Conservation (phyloP, 345 rosid genomes). For the Combretum micranthum region DNA sequence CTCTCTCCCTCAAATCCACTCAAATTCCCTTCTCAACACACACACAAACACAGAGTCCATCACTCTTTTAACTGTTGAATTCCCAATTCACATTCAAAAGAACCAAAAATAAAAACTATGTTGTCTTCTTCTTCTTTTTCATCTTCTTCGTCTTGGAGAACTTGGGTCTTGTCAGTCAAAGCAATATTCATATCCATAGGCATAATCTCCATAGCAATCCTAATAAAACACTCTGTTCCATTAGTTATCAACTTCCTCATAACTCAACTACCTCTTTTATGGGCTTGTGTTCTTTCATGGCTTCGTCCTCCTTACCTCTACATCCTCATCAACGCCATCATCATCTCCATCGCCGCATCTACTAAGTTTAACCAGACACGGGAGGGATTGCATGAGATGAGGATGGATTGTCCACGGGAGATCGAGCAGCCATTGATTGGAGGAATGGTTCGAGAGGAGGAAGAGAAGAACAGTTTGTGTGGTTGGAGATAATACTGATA, state of each 20-base stretch:
- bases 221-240: slow-evolving; percentile 23
- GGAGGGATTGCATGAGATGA: neutral
- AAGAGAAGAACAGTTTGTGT: neutral
- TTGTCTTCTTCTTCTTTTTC: neutral
- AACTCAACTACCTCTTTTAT: slow-evolving; percentile 33
- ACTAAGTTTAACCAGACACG: slow-evolving; percentile 29
- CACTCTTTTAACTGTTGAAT: too few relatives aligned
- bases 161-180: slow-evolving; percentile 21
- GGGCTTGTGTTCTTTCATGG: slow-evolving; percentile 46
- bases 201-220: slow-evolving; percentile 23
- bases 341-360: slow-evolving; percentile 49
- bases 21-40: too few relatives aligned
- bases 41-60: too few relatives aligned
- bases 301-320: slow-evolving; percentile 64
- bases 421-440: neutral
- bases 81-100: too few relatives aligned
- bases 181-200: slow-evolving; percentile 30
- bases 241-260: slow-evolving; percentile 24
- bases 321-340: slow-evolving; percentile 45
- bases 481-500: slow-evolving; percentile 10
- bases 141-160: neutral
- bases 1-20: too few relatives aligned
- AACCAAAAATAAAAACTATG: too few relatives aligned
- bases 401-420: neutral
- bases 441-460: neutral